Evolutionary conservation across 768 basidiomycete species (phyloP), one percentile per base, ranked within the genome.

Genomic region (Lactarius pseudohatsudake): DNA sequence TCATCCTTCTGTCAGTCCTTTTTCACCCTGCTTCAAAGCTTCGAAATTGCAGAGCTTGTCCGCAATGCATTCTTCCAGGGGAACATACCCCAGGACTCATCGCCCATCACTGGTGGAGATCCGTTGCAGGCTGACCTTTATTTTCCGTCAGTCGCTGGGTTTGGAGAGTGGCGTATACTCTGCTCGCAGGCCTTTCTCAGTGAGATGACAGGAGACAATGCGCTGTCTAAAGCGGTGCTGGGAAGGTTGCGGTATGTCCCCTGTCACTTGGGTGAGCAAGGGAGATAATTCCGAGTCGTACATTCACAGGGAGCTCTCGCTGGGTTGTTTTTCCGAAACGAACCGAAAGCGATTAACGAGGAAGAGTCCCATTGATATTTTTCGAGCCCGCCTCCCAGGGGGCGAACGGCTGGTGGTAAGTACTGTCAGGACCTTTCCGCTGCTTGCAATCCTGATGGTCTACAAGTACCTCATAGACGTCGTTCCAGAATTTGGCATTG

Each of bases 291-390:
- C 18, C 34, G 8, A 9, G 34, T 34, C 34, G 58, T n/a, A 3
- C 40, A 2, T 16, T 55, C 5, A 6, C 36, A 70, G 67, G 47
- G 67, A 69, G 22, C 61, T 70, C 30, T 69, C 67, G 8, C 32
- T 30, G 8, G 68, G 67, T 2, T 62, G 28, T 34, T 70, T 70
- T 34, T 69, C 67, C 8, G 20, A 62, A 22, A 61, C 64, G 3
- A 70, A 70, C 4, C 64, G 65, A 32, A 68, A 43, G 38, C 41
- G 40, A 5, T 38, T 70, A 38, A 65, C 69, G 3, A 68, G 13
- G 26, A 41, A 69, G 26, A 69, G 64, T n/a, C 69, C 63, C 0
- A 32, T 70, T 13, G 67, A 70, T 5, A 65, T 70, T 11, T 70
- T 58, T 13, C 45, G 59, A 22, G 69, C 67, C 9, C 57, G 67